Evolutionary conservation across 768 basidiomycete species (phyloP), one percentile per base, ranked within the genome.

Genomic region (Tephrocybe sp.): DNA sequence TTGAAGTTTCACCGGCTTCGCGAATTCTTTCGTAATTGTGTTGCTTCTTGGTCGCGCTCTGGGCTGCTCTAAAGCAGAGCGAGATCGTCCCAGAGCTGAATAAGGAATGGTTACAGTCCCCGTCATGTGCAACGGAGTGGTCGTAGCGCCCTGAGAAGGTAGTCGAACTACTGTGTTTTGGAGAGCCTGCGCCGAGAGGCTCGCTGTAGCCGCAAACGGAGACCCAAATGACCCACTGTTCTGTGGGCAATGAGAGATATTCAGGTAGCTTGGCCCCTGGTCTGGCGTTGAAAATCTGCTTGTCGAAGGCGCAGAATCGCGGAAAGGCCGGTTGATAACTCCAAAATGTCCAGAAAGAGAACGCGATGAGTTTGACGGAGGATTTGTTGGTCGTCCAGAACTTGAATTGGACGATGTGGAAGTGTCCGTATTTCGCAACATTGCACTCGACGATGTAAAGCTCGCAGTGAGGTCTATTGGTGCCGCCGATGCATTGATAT

Each of bases 401-500:
- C 17, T 28, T 9, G 30, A 18, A 8, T 32, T 33, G 6, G 45
- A 41, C n/a, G 30, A 48, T 24, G 32, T 26, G 14, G 40, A n/a
- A 14, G n/a, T 4, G n/a, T 12, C 23, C 36, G 39, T 42, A 20
- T 39, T 38, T 15, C 32, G 56, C 26, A 57, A 20, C 32, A 53
- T 14, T 11, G 48, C 37, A 34, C 45, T 51, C 14, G 55, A 50
- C 4, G 50, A 43, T 17, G 56, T 45, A 34, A 54, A 47, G 9
- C 28, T 30, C 3, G 30, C 14, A 39, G 24, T 21, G 1, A 48
- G 15, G 42, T 38, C 26, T 34, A 17, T 36, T n/a, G 46, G 53
- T 43, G 34, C 32, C 32, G 33, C 48, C 55, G 32, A 36, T 15
- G 45, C 26, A 45, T 50, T 28, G 55, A 53, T 50, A 50, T 18